Base-by-base conservation (phyloP, 495 filamentous ascomycete genomes). In the Margaritispora aquatica region DNA sequence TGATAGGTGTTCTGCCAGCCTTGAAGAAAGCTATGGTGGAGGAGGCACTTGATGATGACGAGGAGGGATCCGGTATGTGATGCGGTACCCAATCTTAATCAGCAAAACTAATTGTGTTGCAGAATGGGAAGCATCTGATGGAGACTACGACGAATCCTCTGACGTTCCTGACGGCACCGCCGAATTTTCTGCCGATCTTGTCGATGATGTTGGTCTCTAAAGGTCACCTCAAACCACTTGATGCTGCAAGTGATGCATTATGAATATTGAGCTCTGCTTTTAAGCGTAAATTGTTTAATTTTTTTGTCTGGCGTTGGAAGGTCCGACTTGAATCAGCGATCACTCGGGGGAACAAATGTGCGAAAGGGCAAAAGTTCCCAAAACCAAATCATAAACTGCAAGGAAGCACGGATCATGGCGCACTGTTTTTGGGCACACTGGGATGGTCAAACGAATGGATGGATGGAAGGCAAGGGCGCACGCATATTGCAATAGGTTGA, bases 11-110 rank as follows among this genome's bases (percentile, higher is more conserved):
- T 22, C 24, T 74, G n/a, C 70, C 75, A 17, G 59, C 69, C 20
- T 61, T 83, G 59, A 67, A 65, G 3, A 69, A 60, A 44, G 62
- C 75, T 21, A 71, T 68, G 10, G 77, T 81, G 9, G 79, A 81
- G 20, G 79, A 82, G 31, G 61, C 74, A n/a, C n/a, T n/a, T n/a
- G n/a, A n/a, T n/a, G n/a, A n/a, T 52, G 80, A 82, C 58, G 80
- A 82, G 44, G 79, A 83, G 34, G 77, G 71, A 64, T 81, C 78
- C 47, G 80, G 80, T 78, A 78, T 10, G 76, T 62, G 31, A 63
- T 66, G 52, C 24, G 11, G 11, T 9, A n/a, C 31, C 22, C 34
- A n/a, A 19, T 41, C n/a, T 7, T 19, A 1, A 38, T 1, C 50
- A 34, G 50, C 21, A 15, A 44, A 10, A 56, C 63, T 57, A 62